phyloP scores from a whole-genome alignment of 2,329 filamentous ascomycete species.

The Phialophora expanda region DNA sequence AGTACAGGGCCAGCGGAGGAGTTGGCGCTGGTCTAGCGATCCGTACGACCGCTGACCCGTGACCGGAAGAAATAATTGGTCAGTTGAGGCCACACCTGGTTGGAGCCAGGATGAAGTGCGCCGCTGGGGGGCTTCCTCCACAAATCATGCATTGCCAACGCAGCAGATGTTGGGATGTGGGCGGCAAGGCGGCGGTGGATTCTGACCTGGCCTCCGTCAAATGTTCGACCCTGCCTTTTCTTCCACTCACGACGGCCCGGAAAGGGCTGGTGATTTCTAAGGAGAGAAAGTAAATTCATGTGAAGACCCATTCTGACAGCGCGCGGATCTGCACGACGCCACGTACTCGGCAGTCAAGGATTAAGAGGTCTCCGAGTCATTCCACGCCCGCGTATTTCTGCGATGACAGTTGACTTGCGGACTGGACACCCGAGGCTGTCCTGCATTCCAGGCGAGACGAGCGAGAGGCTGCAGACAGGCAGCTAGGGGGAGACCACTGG shows the following conservation, averaged over 20 bases:
- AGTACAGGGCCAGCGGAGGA: conserved; percentile 13
- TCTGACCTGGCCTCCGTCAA: not conserved
- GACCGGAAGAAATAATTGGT: conserved; percentile 27
- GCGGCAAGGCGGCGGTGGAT: conserved; percentile 21
- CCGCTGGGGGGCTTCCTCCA: conserved; percentile 25
- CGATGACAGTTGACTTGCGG: conserved; percentile 6
- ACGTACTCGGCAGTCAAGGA: not conserved
- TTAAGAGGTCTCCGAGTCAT: not conserved
- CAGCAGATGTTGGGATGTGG: conserved; percentile 30
- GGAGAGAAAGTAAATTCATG: not conserved
- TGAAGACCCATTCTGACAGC: not conserved
- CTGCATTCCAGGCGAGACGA: not conserved
- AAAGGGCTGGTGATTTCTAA: conserved; percentile 1
- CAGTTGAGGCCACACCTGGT: conserved; percentile 19
- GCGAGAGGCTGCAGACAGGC: not conserved
- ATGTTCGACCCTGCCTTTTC: conserved; percentile 7
- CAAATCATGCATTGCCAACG: conserved; percentile 37
- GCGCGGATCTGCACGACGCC: not conserved
- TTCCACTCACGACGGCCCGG: not conserved
- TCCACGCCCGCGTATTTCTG: not conserved
- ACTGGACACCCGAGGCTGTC: not conserved
- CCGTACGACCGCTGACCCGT: conserved; percentile 26
- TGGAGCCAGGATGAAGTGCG: conserved; percentile 13
- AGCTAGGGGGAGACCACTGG: not conserved
- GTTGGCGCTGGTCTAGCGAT: conserved; percentile 24